Evolutionary conservation across 2,329 filamentous ascomycete genomes (phyloP).

Genomic region (Endothia cerciana): DNA sequence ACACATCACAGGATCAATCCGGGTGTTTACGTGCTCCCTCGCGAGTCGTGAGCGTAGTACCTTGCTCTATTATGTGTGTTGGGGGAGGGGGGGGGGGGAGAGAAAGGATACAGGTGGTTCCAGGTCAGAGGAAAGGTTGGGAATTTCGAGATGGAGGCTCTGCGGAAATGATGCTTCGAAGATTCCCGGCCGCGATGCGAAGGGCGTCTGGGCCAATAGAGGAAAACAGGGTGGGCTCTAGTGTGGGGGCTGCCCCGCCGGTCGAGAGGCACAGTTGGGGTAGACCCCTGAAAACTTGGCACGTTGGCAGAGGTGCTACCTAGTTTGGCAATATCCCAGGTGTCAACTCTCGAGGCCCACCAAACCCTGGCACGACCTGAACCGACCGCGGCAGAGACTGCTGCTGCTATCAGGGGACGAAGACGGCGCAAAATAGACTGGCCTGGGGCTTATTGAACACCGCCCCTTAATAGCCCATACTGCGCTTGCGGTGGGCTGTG

Average conservation of each 20-base stretch:
- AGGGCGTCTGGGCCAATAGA: not conserved
- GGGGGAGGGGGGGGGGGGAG: conserved; percentile 1
- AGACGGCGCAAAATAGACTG: no score
- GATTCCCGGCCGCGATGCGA: not conserved
- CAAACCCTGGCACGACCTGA: no score
- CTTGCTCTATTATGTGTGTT: conserved; percentile 28
- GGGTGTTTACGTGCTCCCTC: conserved; percentile 26
- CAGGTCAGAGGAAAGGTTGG: conserved; percentile 24
- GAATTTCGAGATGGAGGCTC: conserved; percentile 6
- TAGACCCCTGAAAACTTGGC: not conserved
- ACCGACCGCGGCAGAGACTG: no score
- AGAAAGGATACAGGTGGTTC: conserved; percentile 21
- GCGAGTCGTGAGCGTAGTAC: conserved; percentile 18
- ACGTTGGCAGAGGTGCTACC: not conserved
- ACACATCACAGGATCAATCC: conserved; percentile 22
- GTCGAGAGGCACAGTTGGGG: not conserved
- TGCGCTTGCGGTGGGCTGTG: no score
- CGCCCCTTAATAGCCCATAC: no score
- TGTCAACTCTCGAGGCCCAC: no score
- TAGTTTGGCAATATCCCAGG: no score
- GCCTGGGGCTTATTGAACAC: no score
- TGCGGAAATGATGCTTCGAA: conserved; percentile 1
- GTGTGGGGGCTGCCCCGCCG: not conserved
- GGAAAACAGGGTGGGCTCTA: not conserved
- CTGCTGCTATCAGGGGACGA: no score